Base-by-base conservation (phyloP, 2,329 filamentous ascomycete species). In the Curvularia eragrostidis region DNA sequence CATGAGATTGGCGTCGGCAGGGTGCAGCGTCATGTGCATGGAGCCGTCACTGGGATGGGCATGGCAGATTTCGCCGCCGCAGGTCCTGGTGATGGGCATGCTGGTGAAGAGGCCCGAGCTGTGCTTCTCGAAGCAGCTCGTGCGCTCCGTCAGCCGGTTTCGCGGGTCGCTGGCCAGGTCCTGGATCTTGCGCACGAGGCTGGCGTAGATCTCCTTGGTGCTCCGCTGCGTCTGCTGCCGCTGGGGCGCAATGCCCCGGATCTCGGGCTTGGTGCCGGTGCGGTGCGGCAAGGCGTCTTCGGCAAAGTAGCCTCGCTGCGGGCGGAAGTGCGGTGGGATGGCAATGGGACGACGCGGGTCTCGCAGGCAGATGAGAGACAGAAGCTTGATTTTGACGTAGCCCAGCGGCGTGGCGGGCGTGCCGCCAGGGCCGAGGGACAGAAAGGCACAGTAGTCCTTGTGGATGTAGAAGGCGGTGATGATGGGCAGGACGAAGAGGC, bases 41-140 rank as follows among this genome's bases (percentile, higher is more conserved):
- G 87, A 90, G 59, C 89, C 85, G 64, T 95, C 91, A 23, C 84
- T 87, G 48, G 88, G 85, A 76, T 96, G 92, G 10, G 91, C 86
- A 74, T 96, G 92, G 67, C 87, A 90, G 42, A 96, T 85, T 77
- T 96, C 92, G n/a, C 91, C 91, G 65, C 89, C 85, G 66, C 89
- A 91, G 10, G 87, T 91, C 28, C 85, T 84, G 70, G 89, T 89
- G 61, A 89, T 80, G 0, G 89, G 88, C 49, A 84, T 81, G 2
- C 79, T 81, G 1, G 89, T 84, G 75, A 94, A 95, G 0, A 96
- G 82, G 0, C 89, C 91, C 5, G 91, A 83, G 41, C 89, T 89
- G 71, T 94, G 88, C 79, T 93, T 94, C 76, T 95, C 91, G 65
- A 95, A 88, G 70, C 90, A 93, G 1, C 88, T 91, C 1, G 84